Conservation (phyloP, 805 yeast genomes). For the Hanseniaspora valbyensis region DNA sequence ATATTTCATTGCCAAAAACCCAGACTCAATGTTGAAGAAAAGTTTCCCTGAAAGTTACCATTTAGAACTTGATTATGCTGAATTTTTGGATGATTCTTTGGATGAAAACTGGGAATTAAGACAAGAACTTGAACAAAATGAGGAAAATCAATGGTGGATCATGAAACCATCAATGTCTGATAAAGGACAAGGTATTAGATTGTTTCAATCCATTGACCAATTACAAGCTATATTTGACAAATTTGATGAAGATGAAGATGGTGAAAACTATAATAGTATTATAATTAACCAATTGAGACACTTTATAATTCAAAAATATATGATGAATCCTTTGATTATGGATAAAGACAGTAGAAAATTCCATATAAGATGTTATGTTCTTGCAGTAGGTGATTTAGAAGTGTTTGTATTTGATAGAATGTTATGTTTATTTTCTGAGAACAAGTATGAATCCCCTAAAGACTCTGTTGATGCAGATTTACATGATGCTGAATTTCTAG, state of each 20-base stretch:
- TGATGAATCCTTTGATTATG: conserved; percentile 56
- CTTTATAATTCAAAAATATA: conserved; percentile 79
- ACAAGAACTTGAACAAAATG: conserved; percentile 52
- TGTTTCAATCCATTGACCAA: conserved; percentile 68
- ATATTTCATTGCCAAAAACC: conserved; percentile 62
- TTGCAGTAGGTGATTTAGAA: conserved; percentile 59
- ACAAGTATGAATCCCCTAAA: conserved; percentile 30
- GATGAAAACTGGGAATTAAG: conserved; percentile 87
- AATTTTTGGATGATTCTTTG: conserved; percentile 82
- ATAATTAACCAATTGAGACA: conserved; percentile 81
- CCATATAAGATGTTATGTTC: conserved; percentile 77
- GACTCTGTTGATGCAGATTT: conserved; percentile 15
- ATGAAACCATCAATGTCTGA: conserved; percentile 96
- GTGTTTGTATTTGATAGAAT: conserved; percentile 75
- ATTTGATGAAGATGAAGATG: conserved; percentile 58
- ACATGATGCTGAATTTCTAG: conserved; percentile 35
- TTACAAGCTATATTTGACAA: conserved; percentile 74
- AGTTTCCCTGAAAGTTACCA: conserved; percentile 69
- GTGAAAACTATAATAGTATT: conserved; percentile 46
- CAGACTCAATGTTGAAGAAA: conserved; percentile 44
- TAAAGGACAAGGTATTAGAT: conserved; percentile 87
- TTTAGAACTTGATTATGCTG: conserved; percentile 88
- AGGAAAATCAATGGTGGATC: conserved; percentile 59
- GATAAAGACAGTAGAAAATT: conserved; percentile 55
- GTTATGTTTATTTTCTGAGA: conserved; percentile 68